Conservation (phyloP, 768 basidiomycete genomes). For the Panellus pusillus region DNA sequence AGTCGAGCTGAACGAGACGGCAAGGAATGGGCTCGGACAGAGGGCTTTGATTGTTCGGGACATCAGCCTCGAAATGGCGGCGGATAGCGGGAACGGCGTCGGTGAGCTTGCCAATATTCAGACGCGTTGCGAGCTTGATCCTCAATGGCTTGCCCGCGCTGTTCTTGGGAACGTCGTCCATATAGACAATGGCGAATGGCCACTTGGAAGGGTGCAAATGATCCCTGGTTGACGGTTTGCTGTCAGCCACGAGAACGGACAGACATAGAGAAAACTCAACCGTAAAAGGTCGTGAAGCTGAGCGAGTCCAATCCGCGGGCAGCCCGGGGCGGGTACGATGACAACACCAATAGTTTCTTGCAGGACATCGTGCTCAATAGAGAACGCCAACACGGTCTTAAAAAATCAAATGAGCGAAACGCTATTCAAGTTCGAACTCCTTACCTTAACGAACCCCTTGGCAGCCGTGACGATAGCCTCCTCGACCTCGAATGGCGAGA, state of each 20-base stretch:
- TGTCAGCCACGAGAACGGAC: background rate
- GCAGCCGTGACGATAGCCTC: constrained; percentile 49
- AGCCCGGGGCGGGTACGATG: constrained; percentile 35
- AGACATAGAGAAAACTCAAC: constrained; percentile 21
- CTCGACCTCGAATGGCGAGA: constrained; percentile 62
- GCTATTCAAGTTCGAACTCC: background rate
- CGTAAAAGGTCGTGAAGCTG: constrained; percentile 44
- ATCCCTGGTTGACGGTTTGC: constrained; percentile 28
- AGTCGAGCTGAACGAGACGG: constrained; percentile 31
- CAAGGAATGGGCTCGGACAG: constrained; percentile 41
- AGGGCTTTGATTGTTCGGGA: constrained; percentile 31
- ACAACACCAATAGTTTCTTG: constrained; percentile 49
- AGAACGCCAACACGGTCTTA: constrained; percentile 42
- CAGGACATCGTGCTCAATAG: constrained; percentile 45
- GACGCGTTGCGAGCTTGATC: constrained; percentile 42
- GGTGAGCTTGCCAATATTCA: constrained; percentile 37
- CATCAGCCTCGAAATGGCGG: constrained; percentile 43
- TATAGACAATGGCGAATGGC: constrained; percentile 49
- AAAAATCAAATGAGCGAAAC: background rate
- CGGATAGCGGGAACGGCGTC: constrained; percentile 34
- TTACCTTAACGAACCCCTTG: constrained; percentile 40
- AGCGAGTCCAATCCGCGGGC: constrained; percentile 38
- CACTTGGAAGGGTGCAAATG: constrained; percentile 50
- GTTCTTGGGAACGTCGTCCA: constrained; percentile 49
- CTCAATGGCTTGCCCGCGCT: constrained; percentile 48